Evolutionary conservation across 306 rosid species (phyloP).

Genomic region (Argentina anserina): DNA sequence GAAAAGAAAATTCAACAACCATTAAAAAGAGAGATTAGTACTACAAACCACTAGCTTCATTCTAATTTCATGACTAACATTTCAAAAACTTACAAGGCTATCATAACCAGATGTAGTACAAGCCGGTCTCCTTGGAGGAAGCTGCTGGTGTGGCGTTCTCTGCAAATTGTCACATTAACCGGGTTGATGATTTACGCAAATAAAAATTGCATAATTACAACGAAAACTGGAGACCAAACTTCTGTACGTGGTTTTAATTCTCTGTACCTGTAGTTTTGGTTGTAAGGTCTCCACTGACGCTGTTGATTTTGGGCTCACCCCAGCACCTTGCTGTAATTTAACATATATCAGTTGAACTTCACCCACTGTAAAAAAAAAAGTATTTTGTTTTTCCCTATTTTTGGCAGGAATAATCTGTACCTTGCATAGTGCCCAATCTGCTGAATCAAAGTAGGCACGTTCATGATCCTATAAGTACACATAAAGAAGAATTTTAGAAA

Average conservation of each 20-base stretch:
- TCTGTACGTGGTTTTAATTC: not conserved
- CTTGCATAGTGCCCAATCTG: constrained; percentile 98
- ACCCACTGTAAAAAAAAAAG: not conserved
- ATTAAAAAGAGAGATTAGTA: not conserved
- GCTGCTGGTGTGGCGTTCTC: constrained; percentile 91
- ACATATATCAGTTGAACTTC: not conserved
- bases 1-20: no score
- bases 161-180: constrained; percentile 20
- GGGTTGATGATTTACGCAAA: not conserved
- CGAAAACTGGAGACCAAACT: not conserved
- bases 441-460: constrained; percentile 95
- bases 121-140: constrained; percentile 86
- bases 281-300: constrained; percentile 69
- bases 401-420: constrained; percentile 29
- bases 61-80: not conserved
- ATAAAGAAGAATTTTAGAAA: not conserved
- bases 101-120: constrained; percentile 62
- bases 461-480: constrained; percentile 52
- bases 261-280: constrained; percentile 70
- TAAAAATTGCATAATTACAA: not conserved
- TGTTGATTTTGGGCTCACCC: constrained; percentile 56
- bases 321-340: constrained; percentile 76
- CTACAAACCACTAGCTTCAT: not conserved
- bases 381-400: not conserved
- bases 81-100: constrained; percentile 33